Evolutionary conservation across 2,329 filamentous ascomycete genomes (phyloP).

Genomic region (Ascochyta rabiei): DNA sequence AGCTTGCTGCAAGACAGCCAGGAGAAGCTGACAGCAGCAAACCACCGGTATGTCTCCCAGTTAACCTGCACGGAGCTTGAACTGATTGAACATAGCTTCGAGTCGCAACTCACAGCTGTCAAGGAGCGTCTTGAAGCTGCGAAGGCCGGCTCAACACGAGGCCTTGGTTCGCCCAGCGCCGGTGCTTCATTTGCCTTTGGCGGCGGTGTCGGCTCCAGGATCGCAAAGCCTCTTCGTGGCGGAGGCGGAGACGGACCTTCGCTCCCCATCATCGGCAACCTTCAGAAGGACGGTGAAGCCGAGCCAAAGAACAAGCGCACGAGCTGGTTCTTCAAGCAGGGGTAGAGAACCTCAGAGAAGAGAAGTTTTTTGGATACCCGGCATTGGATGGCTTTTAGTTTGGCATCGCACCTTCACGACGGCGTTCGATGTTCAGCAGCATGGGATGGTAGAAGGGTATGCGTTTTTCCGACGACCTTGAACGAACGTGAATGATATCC

Average conservation of each 20-base stretch:
- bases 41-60: slow-evolving; percentile 78
- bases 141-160: slow-evolving; percentile 88
- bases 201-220: slow-evolving; percentile 59
- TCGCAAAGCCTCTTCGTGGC: slow-evolving; percentile 69
- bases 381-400: slow-evolving; percentile 14
- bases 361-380: slow-evolving; percentile 17
- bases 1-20: slow-evolving; percentile 93
- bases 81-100: slow-evolving; percentile 71
- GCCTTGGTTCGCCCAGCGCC: slow-evolving; percentile 68
- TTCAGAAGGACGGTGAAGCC: slow-evolving; percentile 56
- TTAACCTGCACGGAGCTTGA: background rate
- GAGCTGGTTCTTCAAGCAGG: slow-evolving; percentile 77
- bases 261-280: slow-evolving; percentile 51
- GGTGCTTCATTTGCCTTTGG: slow-evolving; percentile 70
- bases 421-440: slow-evolving; percentile 12
- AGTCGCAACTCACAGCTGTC: slow-evolving; percentile 93
- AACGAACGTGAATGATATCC: slow-evolving; percentile 1
- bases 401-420: slow-evolving; percentile 16
- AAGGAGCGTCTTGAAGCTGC: slow-evolving; percentile 97
- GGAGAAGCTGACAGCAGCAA: slow-evolving; percentile 96
- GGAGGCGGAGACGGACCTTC: slow-evolving; percentile 52
- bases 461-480: background rate
- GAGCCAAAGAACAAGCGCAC: slow-evolving; percentile 67
- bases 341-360: slow-evolving; percentile 7
- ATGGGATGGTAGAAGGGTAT: slow-evolving; percentile 9